Percentiles rank a stretch among this genome's conserved stretches.
Conservation (phyloP, 495 filamentous ascomycete species). For the Xylaria nigripes region DNA sequence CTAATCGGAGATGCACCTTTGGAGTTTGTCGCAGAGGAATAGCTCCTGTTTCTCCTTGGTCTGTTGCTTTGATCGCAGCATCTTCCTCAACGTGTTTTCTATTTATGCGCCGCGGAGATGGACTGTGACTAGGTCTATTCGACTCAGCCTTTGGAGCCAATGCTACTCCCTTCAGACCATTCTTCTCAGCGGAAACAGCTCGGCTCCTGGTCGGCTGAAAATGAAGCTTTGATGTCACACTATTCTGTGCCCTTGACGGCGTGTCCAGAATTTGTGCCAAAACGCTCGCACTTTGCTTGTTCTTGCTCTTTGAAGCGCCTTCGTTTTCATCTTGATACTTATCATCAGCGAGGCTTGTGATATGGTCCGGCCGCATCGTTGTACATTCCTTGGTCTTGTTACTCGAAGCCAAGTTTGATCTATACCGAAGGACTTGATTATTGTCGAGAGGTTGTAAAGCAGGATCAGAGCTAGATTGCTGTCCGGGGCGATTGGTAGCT, state of each 20-base stretch:
- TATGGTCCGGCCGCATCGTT: not conserved
- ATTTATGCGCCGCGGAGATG: not conserved
- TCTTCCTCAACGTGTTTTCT: not conserved
- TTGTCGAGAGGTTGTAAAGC: not conserved
- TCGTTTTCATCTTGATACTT: slow-evolving; percentile 4
- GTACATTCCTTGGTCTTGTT: not conserved
- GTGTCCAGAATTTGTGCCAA: slow-evolving; percentile 16
- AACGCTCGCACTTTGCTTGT: slow-evolving; percentile 1
- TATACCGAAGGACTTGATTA: slow-evolving; percentile 3
- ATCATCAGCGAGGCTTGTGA: slow-evolving; percentile 13
- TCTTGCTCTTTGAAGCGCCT: not conserved
- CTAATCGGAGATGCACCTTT: slow-evolving; percentile 42
- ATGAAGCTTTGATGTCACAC: slow-evolving; percentile 11
- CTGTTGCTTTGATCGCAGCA: not conserved
- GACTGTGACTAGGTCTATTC: not conserved
- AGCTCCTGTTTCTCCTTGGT: not conserved
- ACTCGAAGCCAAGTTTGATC: not conserved
- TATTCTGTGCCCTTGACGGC: slow-evolving; percentile 15
- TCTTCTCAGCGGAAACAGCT: slow-evolving; percentile 13
- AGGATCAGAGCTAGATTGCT: not conserved
- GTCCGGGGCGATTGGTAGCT: not conserved
- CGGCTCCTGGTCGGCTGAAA: slow-evolving; percentile 14
- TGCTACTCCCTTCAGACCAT: not conserved
- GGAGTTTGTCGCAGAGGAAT: not conserved
- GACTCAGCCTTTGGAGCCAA: not conserved